Base-by-base conservation (phyloP, 805 yeast species). In the Priceomyces melissophilus region DNA sequence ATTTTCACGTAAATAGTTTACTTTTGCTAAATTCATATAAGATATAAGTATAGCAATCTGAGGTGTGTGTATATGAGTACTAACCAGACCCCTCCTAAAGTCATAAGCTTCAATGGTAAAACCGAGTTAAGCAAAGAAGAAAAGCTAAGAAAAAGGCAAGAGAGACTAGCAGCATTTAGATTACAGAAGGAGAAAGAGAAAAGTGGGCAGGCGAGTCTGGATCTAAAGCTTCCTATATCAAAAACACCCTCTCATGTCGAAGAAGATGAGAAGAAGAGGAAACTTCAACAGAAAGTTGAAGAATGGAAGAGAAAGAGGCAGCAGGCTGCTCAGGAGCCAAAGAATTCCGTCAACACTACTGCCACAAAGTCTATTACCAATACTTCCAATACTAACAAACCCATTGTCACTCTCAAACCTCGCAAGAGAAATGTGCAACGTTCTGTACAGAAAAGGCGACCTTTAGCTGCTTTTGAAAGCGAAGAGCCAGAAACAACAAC, bases 111-210 rank as follows among this genome's bases (percentile, higher is more conserved):
- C 23, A 32, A 23, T 26, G 33, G 16, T 35, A 40, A 35, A 20
- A n/a, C 34, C 38, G 46, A 32, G 23, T 33, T 54, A 23, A 34
- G 53, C 23, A 61, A 60, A 35, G 61, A 55, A 41, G 73, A 67
- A 28, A 68, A 68, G 47, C 53, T 65, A 14, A 46, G 57, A 31
- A 54, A 50, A 40, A 67, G 87, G 39, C 74, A 74, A 45, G 80
- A 76, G 45, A 74, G 72, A 48, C 53, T 81, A 37, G 78, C 77
- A 4, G 73, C 73, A 34, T 83, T 87, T 87, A 80, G 77, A 50
- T 66, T 63, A 49, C 77, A 77, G 58, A 78, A 78, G 53, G 69
- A 68, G 30, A 63, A 64, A 38, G 55, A 55, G 30, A 28, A 43
- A 25, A 52, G 52, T 34, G 48, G 49, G 26, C 41, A 50, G 32